Base-by-base conservation (phyloP, 208 protist species). In the Sergeia podlipaevii region DNA sequence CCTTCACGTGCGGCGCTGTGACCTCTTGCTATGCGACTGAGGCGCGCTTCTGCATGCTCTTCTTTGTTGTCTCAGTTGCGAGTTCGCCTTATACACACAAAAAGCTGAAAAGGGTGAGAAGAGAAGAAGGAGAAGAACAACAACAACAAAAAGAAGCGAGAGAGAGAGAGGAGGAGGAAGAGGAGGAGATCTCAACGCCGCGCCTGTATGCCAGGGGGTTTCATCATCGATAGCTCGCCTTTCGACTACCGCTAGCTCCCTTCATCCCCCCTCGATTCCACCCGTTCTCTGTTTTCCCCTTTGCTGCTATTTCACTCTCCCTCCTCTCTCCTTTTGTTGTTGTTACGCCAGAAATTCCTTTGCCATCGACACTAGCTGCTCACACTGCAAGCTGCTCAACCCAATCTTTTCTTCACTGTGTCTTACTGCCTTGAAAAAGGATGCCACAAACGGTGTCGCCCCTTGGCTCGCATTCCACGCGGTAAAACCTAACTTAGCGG, bases 401-500 rank as follows among this genome's bases (percentile, higher is more conserved):
- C 85, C 82, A 24, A 92, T 47, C 30, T 65, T 73, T 0, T 48
- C 37, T 51, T 80, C 75, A 18, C 77, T 60, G 52, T 74, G 70
- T 11, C 79, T 70, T 3, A 95, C 54, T 0, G 63, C 64, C 53
- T 69, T 78, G 44, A 96, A 96, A 60, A 92, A 93, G 1, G 30
- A 18, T 13, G 70, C 47, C 0, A 89, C 74, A 65, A 91, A 96
- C 0, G 70, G 51, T 21, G 75, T 62, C 1, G 56, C 54, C 0
- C 43, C 67, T 33, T 61, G 64, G 65, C 85, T 83, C 2, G 85
- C 71, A 36, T 78, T 80, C 85, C 84, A 93, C 8, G 85, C 85
- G 15, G 85, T 80, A 45, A 83, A 90, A 33, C 70, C 77, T 34
- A 96, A 75, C 56, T 76, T 85, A 65, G 78, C 85, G 8, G 80